Evolutionary conservation across 805 yeast species (phyloP).

Genomic region (Saturnispora saitoi): DNA sequence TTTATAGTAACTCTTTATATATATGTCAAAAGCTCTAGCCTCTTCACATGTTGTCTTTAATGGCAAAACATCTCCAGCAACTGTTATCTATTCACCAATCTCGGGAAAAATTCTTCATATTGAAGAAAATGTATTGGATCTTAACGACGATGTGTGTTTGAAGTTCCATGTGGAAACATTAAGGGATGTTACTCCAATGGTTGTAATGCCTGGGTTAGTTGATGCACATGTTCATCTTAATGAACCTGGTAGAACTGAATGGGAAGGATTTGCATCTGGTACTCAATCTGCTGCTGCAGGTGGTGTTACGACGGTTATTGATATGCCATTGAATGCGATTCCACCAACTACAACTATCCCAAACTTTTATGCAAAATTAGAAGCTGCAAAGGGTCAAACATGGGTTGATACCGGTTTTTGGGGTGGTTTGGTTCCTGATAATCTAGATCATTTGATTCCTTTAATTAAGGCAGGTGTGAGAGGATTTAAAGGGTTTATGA

Average conservation of each 20-base stretch:
- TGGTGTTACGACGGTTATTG: conserved; percentile 92
- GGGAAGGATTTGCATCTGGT: conserved; percentile 98
- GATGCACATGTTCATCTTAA: conserved; percentile 92
- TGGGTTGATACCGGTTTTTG: conserved; percentile 95
- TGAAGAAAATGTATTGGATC: conserved; percentile 29
- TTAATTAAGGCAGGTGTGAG: conserved; percentile 80
- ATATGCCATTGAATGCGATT: conserved; percentile 92
- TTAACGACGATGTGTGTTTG: conserved; percentile 33
- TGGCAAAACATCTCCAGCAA: conserved; percentile 44
- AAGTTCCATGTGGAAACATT: conserved; percentile 36
- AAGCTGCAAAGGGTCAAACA: conserved; percentile 71
- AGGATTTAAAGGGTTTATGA: conserved; percentile 88
- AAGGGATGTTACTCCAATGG: conserved; percentile 51
- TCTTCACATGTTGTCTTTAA: conserved; percentile 50
- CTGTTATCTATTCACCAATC: conserved; percentile 49
- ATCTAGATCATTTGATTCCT: conserved; percentile 61
- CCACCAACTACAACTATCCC: conserved; percentile 88
- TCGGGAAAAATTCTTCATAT: conserved; percentile 55
- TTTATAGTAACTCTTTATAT: background rate
- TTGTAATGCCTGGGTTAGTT: conserved; percentile 81
- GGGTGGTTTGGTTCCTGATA: conserved; percentile 90
- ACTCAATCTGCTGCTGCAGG: conserved; percentile 93
- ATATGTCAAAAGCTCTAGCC: conserved; percentile 54
- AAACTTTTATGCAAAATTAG: conserved; percentile 64
- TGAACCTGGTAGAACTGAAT: conserved; percentile 96